Evolutionary conservation across 2,329 filamentous ascomycete species (phyloP), one percentile per base, ranked within the genome.

Genomic region (Hypoxylon sp.): DNA sequence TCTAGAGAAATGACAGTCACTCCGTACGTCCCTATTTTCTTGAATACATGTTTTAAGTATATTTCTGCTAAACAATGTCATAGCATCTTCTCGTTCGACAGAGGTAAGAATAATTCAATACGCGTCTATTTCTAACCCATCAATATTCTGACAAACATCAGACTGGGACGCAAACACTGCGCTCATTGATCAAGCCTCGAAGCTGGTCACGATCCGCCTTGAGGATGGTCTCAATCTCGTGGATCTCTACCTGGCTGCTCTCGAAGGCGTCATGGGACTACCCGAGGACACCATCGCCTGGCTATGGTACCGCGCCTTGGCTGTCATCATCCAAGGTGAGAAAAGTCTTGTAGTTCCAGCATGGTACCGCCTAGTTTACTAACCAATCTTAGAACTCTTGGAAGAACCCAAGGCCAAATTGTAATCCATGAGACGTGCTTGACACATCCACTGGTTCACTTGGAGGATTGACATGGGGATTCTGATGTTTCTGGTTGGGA

Each of bases 31-130:
- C n/a, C n/a, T 26, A 10, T 33, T 33, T 11, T 19, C 22, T 2
- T 29, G 6, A 14, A 33, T 22, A 13, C 9, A 13, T 33, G 19
- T 33, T 46, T 5, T 13, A 19, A 5, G 33, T 42, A 11, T 26
- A 2, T 22, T n/a, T 26, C 17, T 33, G n/a, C 37, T 58, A 26
- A 57, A 19, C 9, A 13, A 17, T 22, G 17, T n/a, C 13, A n/a
- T 31, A 58, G 54, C 1, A 39, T 44, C 17, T 58, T 58, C 44
- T 3, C 14, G 3, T 48, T 48, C 14, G 19, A 37, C 6, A 44
- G 54, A 37, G 54, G 54, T 58, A 24, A 37, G 37, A 33, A 44
- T 6, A 46, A 2, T n/a, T 22, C 19, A 22, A 22, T 29, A 56
- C 24, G n/a, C 10, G 24, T 13, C 14, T 2, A 19, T 26, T 1